Conservation (phyloP, 2,329 filamentous ascomycete species). For the Apiospora sp. region DNA sequence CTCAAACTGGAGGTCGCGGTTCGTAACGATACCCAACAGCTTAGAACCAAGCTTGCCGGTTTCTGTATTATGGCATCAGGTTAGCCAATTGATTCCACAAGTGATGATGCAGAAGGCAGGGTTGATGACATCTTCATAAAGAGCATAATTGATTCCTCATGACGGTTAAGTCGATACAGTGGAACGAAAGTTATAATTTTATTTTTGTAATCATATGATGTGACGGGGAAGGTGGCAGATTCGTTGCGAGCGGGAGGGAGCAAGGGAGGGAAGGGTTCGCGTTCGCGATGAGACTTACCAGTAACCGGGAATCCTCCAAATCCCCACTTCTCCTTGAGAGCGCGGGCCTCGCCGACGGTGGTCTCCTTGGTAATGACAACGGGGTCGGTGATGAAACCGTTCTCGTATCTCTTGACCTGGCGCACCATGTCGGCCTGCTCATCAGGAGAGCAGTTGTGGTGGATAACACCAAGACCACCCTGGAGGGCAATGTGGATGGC, state of each 20-base stretch:
- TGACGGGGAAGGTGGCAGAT: constrained; percentile 23
- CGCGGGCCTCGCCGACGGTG: constrained; percentile 89
- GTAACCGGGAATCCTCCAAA: constrained; percentile 99
- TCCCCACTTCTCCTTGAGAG: constrained; percentile 96
- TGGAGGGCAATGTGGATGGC: constrained; percentile 95
- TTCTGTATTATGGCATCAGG: constrained; percentile 62
- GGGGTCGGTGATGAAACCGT: constrained; percentile 97
- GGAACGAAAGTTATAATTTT: constrained; percentile 99
- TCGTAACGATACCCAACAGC: constrained; percentile 96
- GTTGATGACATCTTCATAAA: constrained; percentile 50
- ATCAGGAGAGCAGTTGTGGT: constrained; percentile 99
- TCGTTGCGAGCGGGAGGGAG: neutral
- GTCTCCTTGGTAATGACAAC: constrained; percentile 88
- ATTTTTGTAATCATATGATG: constrained; percentile 80
- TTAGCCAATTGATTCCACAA: constrained; percentile 28
- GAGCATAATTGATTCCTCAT: constrained; percentile 75
- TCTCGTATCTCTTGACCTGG: constrained; percentile 99
- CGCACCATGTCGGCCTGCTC: constrained; percentile 98
- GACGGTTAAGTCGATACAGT: constrained; percentile 90
- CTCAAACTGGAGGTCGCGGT: constrained; percentile 98
- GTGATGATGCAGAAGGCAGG: constrained; percentile 20
- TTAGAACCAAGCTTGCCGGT: constrained; percentile 92
- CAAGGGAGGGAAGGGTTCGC: neutral
- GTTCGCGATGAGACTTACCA: constrained; percentile 69
- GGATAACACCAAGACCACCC: constrained; percentile 90